Evolutionary conservation across 768 basidiomycete species (phyloP).

Genomic region (Cystofilobasidium bisporidii): DNA sequence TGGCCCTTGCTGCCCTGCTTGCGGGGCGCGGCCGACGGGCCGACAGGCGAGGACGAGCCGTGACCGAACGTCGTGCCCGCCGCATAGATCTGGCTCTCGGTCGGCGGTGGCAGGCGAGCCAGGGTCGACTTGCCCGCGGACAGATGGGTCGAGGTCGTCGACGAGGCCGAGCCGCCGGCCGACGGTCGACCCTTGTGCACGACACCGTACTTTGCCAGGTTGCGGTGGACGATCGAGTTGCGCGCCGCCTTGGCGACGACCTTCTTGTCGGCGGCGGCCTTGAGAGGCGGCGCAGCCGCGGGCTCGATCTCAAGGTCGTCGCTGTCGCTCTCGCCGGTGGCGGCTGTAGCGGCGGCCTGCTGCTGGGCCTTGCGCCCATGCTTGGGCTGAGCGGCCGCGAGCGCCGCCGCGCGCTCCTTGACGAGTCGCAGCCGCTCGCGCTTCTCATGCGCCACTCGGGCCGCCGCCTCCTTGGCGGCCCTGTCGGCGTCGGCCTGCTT

Average conservation of each 20-base stretch:
- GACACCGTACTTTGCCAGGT: not conserved
- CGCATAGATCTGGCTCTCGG: not conserved
- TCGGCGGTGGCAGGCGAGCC: not conserved
- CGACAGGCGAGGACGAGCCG: constrained; percentile 3
- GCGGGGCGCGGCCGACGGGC: not conserved
- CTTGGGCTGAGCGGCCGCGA: not conserved
- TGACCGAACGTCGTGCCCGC: not conserved
- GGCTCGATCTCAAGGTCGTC: constrained; percentile 4
- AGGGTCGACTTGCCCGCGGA: too few species aligned
- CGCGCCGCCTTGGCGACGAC: not conserved
- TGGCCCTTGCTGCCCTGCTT: not conserved
- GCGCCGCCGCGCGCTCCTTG: not conserved
- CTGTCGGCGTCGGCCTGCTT: not conserved
- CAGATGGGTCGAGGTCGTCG: not conserved
- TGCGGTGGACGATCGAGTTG: not conserved
- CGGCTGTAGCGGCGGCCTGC: too few species aligned
- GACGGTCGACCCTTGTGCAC: not conserved
- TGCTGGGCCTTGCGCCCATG: not conserved
- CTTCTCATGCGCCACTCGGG: not conserved
- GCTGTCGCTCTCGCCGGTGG: not conserved
- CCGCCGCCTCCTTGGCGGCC: not conserved
- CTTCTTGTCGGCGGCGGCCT: not conserved
- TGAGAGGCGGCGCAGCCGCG: too few species aligned
- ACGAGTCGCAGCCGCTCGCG: not conserved
- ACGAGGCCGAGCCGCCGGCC: not conserved